These are phyloP conservation scores for Somion occarium DNA, from an alignment of 1,284 basidiomycete genomes.

Conservation along the genomic window DNA sequence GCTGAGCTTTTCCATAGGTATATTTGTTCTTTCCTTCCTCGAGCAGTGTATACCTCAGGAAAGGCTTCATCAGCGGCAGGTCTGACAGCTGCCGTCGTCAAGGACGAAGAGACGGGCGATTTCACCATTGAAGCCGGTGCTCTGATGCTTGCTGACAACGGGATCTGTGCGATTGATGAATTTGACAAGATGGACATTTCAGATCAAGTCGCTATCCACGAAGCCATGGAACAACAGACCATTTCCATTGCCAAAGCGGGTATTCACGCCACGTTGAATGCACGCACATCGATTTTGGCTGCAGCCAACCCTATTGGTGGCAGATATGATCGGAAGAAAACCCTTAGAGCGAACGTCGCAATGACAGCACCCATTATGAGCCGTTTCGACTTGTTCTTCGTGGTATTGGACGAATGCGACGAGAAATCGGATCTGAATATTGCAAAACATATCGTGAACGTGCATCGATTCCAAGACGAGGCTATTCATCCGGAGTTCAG, in stretches of 20 bases:
- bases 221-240: constrained; percentile 99
- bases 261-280: constrained; percentile 98
- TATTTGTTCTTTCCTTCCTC: constrained; percentile 97
- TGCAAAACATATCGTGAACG: constrained; percentile 96
- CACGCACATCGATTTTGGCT: constrained; percentile 95
- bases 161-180: constrained; percentile 99
- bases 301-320: constrained; percentile 98
- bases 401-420: constrained; percentile 97
- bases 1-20: constrained; percentile 63
- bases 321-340: constrained; percentile 94
- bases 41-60: constrained; percentile 97
- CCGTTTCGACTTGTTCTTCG: constrained; percentile 98
- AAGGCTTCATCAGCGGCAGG: constrained; percentile 99
- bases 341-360: constrained; percentile 90
- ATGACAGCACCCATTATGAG: constrained; percentile 99
- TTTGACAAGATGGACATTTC: constrained; percentile 99
- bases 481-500: constrained; percentile 96
- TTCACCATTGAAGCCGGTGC: constrained; percentile 99
- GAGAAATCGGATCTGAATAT: constrained; percentile 91
- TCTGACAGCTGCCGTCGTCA: constrained; percentile 97
- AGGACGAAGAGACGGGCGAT: constrained; percentile 98
- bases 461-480: constrained; percentile 93
- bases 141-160: constrained; percentile 98
- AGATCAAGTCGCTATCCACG: constrained; percentile 99
- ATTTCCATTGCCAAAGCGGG: constrained; percentile 99